These are phyloP conservation scores for Pseudopyrenochaeta lycopersici DNA, from an alignment of 2,329 filamentous ascomycete genomes.

Conservation along the genomic window DNA sequence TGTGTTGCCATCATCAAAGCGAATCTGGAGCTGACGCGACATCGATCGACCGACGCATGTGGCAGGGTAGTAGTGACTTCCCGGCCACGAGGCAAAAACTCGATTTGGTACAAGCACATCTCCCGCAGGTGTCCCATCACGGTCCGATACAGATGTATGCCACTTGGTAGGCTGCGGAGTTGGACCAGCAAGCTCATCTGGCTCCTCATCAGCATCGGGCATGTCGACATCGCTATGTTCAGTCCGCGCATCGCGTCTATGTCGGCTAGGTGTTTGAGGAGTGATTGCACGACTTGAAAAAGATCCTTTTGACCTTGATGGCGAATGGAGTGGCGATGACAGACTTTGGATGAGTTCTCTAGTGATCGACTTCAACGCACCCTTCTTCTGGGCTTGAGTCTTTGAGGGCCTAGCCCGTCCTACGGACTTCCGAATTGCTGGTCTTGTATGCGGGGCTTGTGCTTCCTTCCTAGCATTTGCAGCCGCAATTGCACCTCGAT, in stretches of 20 bases:
- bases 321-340: slow-evolving; percentile 28
- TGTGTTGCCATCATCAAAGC: slow-evolving; percentile 59
- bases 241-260: not conserved
- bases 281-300: slow-evolving; percentile 8
- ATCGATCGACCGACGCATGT: slow-evolving; percentile 62
- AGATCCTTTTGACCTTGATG: slow-evolving; percentile 13
- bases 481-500: slow-evolving; percentile 45
- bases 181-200: slow-evolving; percentile 31
- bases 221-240: slow-evolving; percentile 27
- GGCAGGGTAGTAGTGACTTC: slow-evolving; percentile 66
- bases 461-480: slow-evolving; percentile 26
- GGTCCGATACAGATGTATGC: slow-evolving; percentile 12
- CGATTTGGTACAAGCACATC: slow-evolving; percentile 58
- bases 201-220: slow-evolving; percentile 22
- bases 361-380: slow-evolving; percentile 39
- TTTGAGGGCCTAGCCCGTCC: slow-evolving; percentile 22
- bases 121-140: slow-evolving; percentile 25
- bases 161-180: slow-evolving; percentile 16
- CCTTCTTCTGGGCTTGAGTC: slow-evolving; percentile 28
- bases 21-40: slow-evolving; percentile 54
- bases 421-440: slow-evolving; percentile 35
- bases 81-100: slow-evolving; percentile 67
- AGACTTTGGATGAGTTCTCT: slow-evolving; percentile 29
- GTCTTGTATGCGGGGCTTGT: slow-evolving; percentile 20
- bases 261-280: slow-evolving; percentile 21